Evolutionary conservation across 192 early-diverging fungal species (phyloP).

Genomic region (Mortierella hygrophila): DNA sequence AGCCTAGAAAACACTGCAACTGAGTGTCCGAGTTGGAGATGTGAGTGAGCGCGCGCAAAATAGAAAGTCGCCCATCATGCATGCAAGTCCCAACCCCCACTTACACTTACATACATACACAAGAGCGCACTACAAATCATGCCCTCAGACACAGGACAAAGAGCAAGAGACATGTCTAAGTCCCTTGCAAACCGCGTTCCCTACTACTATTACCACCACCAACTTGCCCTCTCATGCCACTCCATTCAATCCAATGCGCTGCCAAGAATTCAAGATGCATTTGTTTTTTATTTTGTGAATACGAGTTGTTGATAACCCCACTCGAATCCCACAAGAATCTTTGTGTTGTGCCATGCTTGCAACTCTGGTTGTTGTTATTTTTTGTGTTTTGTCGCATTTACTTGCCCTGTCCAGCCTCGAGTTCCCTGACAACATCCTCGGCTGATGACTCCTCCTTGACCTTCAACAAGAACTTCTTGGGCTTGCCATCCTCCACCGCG

Average conservation of each 20-base stretch:
- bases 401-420: slow-evolving; percentile 8
- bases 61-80: background rate
- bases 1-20: background rate
- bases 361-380: background rate
- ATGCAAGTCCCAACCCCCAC: background rate
- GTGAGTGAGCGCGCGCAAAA: background rate
- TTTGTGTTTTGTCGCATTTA: background rate
- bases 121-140: background rate
- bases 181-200: background rate
- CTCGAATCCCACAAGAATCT: too few species aligned
- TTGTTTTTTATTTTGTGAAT: background rate
- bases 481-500: slow-evolving; percentile 21
- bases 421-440: slow-evolving; percentile 14
- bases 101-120: background rate
- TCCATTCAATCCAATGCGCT: background rate
- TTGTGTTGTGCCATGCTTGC: background rate
- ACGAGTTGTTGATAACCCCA: too few species aligned
- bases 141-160: background rate
- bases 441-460: slow-evolving; percentile 19
- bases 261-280: background rate
- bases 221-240: background rate
- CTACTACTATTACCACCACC: background rate
- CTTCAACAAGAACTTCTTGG: slow-evolving; percentile 16
- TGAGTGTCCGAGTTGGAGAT: background rate
- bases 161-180: background rate